Conservation (phyloP, 1,139 yeast genomes). For the Yamadazyma mexicana region DNA sequence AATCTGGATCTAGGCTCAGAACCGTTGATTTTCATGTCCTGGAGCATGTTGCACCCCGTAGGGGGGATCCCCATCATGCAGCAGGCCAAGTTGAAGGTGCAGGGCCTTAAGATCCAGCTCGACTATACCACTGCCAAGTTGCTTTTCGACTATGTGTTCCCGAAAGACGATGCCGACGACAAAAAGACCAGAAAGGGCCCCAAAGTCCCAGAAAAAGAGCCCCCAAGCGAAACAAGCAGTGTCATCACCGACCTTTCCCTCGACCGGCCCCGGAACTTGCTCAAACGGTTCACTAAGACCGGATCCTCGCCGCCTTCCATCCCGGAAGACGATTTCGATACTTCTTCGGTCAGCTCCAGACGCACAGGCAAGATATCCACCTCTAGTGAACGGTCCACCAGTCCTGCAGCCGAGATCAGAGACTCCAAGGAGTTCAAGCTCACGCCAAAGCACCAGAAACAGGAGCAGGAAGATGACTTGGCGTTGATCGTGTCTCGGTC, state of each 20-base stretch:
- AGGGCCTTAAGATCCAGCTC: conserved; percentile 71
- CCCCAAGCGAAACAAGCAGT: conserved; percentile 1
- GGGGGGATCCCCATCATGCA: conserved; percentile 77
- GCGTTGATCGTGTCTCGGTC: conserved; percentile 46
- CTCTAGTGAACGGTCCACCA: conserved; percentile 6
- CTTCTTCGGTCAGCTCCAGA: conserved; percentile 9
- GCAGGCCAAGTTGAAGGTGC: conserved; percentile 50
- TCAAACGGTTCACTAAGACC: conserved; percentile 6
- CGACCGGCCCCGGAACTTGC: conserved; percentile 14
- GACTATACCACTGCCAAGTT: conserved; percentile 68
- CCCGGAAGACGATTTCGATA: conserved; percentile 11
- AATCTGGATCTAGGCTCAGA: conserved; percentile 14
- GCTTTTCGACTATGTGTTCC: conserved; percentile 66
- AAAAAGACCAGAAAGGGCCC: neutral
- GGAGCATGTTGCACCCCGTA: conserved; percentile 78
- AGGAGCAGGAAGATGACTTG: conserved; percentile 20
- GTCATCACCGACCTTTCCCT: conserved; percentile 6
- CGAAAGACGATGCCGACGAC: conserved; percentile 33
- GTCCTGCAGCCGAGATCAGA: conserved; percentile 3
- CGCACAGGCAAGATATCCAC: conserved; percentile 4
- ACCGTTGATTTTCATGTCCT: conserved; percentile 55
- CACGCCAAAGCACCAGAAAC: conserved; percentile 19
- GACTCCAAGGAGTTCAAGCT: conserved; percentile 2
- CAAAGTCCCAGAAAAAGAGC: neutral
- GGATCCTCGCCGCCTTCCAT: conserved; percentile 9